Evolutionary conservation across 2,329 filamentous ascomycete genomes (phyloP).

Genomic region (Ceratocystis ficicola): DNA sequence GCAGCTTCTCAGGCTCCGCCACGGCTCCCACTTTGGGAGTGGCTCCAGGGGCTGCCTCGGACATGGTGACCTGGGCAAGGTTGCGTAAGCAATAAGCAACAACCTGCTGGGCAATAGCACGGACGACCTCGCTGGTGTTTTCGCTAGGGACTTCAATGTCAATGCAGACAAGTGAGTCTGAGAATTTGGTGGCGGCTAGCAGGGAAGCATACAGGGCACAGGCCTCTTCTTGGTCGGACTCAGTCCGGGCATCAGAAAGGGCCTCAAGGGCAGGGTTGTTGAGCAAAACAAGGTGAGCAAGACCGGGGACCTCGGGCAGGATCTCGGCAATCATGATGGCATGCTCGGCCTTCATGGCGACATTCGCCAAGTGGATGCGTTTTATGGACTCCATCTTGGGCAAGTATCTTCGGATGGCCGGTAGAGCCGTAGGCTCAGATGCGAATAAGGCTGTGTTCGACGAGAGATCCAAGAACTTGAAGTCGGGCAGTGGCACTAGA

Average conservation of each 20-base stretch:
- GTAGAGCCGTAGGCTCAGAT: slow-evolving; percentile 58
- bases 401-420: slow-evolving; percentile 63
- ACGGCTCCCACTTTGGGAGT: slow-evolving; percentile 27
- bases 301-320: slow-evolving; percentile 64
- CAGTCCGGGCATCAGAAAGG: slow-evolving; percentile 63
- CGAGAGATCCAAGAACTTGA: slow-evolving; percentile 84
- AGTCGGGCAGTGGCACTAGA: slow-evolving; percentile 54
- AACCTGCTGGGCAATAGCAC: slow-evolving; percentile 85
- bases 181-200: slow-evolving; percentile 75
- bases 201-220: slow-evolving; percentile 87
- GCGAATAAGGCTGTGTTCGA: slow-evolving; percentile 76
- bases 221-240: slow-evolving; percentile 78
- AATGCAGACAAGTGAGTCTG: slow-evolving; percentile 70
- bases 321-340: slow-evolving; percentile 85
- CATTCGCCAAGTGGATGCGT: slow-evolving; percentile 75
- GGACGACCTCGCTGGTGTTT: slow-evolving; percentile 79
- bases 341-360: slow-evolving; percentile 73
- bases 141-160: slow-evolving; percentile 79
- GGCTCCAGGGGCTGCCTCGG: slow-evolving; percentile 42
- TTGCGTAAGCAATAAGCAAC: slow-evolving; percentile 88
- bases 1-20: slow-evolving; percentile 14
- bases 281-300: slow-evolving; percentile 78
- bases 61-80: slow-evolving; percentile 65
- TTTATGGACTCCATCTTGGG: slow-evolving; percentile 68
- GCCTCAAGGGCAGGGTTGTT: slow-evolving; percentile 63